Conservation (phyloP, 1,139 yeast species). For the Hanseniaspora sp. region DNA sequence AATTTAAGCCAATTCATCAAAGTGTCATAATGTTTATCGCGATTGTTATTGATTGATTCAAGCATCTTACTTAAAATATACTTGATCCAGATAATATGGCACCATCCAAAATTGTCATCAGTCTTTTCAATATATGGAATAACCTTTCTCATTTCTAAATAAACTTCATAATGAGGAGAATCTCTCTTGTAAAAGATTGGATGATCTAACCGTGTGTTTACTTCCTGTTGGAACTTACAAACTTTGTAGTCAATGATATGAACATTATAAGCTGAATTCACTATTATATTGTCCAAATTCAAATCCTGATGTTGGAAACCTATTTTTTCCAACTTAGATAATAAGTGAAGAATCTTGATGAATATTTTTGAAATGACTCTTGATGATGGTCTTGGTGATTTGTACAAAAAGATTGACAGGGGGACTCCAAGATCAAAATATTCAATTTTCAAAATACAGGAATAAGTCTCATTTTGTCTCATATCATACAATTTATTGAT, state of each 20-base stretch:
- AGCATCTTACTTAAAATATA: slow-evolving; percentile 16
- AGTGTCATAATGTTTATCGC: slow-evolving; percentile 16
- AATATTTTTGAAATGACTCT: slow-evolving; percentile 38
- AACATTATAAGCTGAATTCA: slow-evolving; percentile 32
- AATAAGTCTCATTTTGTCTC: slow-evolving; percentile 18
- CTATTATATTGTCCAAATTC: slow-evolving; percentile 50
- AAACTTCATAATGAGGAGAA: slow-evolving; percentile 16
- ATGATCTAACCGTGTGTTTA: slow-evolving; percentile 38
- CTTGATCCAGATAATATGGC: slow-evolving; percentile 16
- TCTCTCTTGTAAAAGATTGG: slow-evolving; percentile 37
- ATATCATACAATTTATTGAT: slow-evolving; percentile 13
- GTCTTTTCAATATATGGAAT: slow-evolving; percentile 14
- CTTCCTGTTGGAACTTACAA: slow-evolving; percentile 32
- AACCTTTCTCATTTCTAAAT: slow-evolving; percentile 16
- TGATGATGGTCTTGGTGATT: slow-evolving; percentile 41
- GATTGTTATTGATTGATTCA: slow-evolving; percentile 14
- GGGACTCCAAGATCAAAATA: slow-evolving; percentile 25
- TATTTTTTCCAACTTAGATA: slow-evolving; percentile 42
- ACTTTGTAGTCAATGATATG: slow-evolving; percentile 50
- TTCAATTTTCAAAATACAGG: slow-evolving; percentile 24
- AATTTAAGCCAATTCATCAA: slow-evolving; percentile 16
- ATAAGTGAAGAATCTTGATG: slow-evolving; percentile 40
- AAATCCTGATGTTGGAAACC: slow-evolving; percentile 60
- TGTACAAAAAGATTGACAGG: slow-evolving; percentile 17
- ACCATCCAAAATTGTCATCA: slow-evolving; percentile 14